phyloP scores from a whole-genome alignment of 129 eudicot genomes.

The Arctium lappa region DNA sequence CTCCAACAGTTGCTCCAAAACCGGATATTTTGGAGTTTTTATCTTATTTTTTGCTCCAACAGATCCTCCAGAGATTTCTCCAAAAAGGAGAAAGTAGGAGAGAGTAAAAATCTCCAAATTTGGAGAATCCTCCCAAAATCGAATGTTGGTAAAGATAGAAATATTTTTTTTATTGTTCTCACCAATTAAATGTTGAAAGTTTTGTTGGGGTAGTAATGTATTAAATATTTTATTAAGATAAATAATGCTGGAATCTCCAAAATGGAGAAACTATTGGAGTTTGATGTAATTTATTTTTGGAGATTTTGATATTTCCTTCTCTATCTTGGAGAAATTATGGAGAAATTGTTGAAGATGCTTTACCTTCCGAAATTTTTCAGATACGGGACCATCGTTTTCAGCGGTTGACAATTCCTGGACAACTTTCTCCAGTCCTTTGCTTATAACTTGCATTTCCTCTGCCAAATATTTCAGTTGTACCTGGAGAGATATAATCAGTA shows the following conservation, averaged over 20 bases:
- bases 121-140: too few species aligned
- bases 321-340: not conserved
- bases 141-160: too few species aligned
- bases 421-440: constrained; percentile 90
- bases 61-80: too few species aligned
- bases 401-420: constrained; percentile 80
- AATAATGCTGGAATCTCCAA: not conserved
- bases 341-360: not conserved
- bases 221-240: too few species aligned
- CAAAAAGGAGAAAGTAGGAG: too few species aligned
- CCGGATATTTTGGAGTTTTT: not conserved
- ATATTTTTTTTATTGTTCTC: not conserved
- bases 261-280: not conserved
- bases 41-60: too few species aligned
- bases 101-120: too few species aligned
- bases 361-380: constrained; percentile 66
- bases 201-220: not conserved
- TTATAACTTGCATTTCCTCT: constrained; percentile 95
- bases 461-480: constrained; percentile 81
- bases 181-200: not conserved
- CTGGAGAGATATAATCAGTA: constrained; percentile 30
- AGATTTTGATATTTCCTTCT: not conserved
- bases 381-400: constrained; percentile 82
- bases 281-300: not conserved
- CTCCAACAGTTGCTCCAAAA: not conserved